These are phyloP conservation scores for Cladosporium colombiae DNA, from an alignment of 2,329 filamentous ascomycete genomes.

Conservation along the genomic window DNA sequence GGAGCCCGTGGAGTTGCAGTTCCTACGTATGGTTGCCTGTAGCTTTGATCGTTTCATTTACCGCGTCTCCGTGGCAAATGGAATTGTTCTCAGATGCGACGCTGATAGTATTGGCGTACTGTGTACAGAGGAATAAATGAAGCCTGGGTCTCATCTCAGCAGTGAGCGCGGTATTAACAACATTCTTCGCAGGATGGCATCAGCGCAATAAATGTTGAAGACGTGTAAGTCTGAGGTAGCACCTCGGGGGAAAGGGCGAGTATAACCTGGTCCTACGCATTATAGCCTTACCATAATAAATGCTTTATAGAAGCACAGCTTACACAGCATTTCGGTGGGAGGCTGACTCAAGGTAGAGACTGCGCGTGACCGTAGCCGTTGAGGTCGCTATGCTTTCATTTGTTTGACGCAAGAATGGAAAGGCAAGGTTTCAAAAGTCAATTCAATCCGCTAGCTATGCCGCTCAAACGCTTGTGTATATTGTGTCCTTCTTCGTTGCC, in stretches of 20 bases:
- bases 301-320: background rate
- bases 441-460: conserved; percentile 2
- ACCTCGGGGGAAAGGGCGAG: background rate
- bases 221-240: background rate
- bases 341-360: background rate
- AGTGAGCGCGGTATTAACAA: too few species aligned
- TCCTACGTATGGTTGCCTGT: background rate
- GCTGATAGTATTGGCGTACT: background rate
- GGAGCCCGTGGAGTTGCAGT: background rate
- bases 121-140: background rate
- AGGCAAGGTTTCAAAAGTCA: background rate
- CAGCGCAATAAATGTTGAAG: too few species aligned
- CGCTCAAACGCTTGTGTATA: conserved; percentile 6
- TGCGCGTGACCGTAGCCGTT: background rate
- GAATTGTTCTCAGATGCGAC: background rate
- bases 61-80: background rate
- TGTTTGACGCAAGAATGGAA: background rate
- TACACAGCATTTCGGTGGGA: background rate
- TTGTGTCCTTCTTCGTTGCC: background rate
- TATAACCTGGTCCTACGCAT: background rate
- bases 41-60: background rate
- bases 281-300: background rate
- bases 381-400: background rate
- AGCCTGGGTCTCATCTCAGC: background rate
- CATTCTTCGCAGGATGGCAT: too few species aligned